Percentiles rank a stretch among this genome's conserved stretches.
Conservation (phyloP, 495 filamentous ascomycete species). For the Penicillium alfredii region DNA sequence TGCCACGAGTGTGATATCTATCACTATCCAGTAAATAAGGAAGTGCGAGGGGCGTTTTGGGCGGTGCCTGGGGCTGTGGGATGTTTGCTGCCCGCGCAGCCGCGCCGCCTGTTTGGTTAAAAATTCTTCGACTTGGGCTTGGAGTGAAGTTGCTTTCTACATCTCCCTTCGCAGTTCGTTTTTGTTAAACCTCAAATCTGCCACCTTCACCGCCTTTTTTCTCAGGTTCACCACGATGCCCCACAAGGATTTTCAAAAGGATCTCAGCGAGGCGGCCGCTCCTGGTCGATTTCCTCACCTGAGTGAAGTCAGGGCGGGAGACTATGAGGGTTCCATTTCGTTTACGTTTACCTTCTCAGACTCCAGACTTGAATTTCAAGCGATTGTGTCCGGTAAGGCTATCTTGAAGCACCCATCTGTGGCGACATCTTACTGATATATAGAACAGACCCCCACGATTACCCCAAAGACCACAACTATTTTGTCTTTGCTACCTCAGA, state of each 20-base stretch:
- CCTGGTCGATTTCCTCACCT: conserved; percentile 33
- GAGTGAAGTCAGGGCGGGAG: conserved; percentile 45
- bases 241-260: conserved; percentile 46
- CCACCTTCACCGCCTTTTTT: no score
- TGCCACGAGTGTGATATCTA: no score
- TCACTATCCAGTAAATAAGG: no score
- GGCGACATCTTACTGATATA: conserved; percentile 5
- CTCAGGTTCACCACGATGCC: conserved; percentile 50
- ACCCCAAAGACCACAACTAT: conserved; percentile 56
- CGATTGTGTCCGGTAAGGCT: conserved; percentile 49
- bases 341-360: conserved; percentile 43
- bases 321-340: conserved; percentile 56
- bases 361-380: conserved; percentile 43
- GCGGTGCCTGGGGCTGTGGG: no score
- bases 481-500: conserved; percentile 54
- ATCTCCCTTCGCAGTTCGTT: no score
- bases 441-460: conserved; percentile 53
- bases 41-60: no score
- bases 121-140: no score
- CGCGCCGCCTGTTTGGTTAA: no score
- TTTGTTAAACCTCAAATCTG: no score
- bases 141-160: no score
- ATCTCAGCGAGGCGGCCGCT: conserved; percentile 40
- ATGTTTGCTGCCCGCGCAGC: no score
- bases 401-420: not conserved